A percentile compares a stretch with the other conserved stretches of the same genome.
These are phyloP conservation scores for Candida nemodendra DNA, from an alignment of 805 yeast genomes.

Conservation along the genomic window DNA sequence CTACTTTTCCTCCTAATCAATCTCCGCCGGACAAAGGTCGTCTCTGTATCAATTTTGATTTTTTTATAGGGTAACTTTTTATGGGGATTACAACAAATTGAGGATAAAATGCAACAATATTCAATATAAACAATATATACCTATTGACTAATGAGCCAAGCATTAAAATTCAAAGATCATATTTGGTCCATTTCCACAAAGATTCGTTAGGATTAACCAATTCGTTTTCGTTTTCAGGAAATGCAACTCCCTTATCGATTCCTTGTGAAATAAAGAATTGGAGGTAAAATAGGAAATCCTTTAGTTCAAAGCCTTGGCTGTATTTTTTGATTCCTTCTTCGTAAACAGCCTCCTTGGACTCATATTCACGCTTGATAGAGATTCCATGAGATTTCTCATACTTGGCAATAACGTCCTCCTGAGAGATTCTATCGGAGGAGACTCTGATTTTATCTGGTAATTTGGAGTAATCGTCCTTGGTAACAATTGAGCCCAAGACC, in stretches of 20 bases:
- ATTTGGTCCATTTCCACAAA: constrained; percentile 44
- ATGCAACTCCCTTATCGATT: constrained; percentile 38
- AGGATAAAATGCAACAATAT: too few species aligned
- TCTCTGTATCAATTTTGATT: not conserved
- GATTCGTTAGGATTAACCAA: constrained; percentile 45
- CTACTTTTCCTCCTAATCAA: constrained; percentile 4
- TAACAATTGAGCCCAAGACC: constrained; percentile 39
- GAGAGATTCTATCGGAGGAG: constrained; percentile 40
- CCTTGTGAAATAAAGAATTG: constrained; percentile 38
- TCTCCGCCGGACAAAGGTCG: constrained; percentile 7
- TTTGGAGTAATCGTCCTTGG: constrained; percentile 31
- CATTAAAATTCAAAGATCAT: too few species aligned
- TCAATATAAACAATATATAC: too few species aligned
- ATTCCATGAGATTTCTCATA: constrained; percentile 42
- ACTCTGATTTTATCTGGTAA: constrained; percentile 46
- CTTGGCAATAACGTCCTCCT: constrained; percentile 36
- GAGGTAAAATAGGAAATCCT: constrained; percentile 40
- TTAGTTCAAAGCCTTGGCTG: constrained; percentile 31
- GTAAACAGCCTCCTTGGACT: constrained; percentile 33
- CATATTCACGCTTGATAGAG: constrained; percentile 33
- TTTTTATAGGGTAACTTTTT: constrained; percentile 1
- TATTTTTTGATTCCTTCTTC: constrained; percentile 31
- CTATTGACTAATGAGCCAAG: too few species aligned
- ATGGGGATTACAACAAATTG: too few species aligned
- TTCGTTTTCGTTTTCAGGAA: constrained; percentile 37